Evolutionary conservation across 805 yeast genomes (phyloP).

Genomic region (Candida multigemmis): DNA sequence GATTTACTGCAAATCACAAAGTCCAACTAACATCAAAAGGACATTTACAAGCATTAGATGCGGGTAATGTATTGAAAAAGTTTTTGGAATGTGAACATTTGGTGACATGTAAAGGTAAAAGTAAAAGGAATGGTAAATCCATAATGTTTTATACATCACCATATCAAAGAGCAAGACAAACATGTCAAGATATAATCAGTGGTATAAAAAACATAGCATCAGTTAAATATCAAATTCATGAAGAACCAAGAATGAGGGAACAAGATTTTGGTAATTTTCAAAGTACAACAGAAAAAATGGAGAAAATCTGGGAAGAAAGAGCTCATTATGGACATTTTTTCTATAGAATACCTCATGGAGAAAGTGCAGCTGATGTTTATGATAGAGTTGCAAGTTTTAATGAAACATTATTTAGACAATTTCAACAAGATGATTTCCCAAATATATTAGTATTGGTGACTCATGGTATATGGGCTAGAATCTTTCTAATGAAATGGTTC

Average conservation of each 20-base stretch:
- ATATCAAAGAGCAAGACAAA: slow-evolving; percentile 75
- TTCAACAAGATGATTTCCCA: slow-evolving; percentile 63
- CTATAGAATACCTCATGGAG: slow-evolving; percentile 87
- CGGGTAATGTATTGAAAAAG: slow-evolving; percentile 45
- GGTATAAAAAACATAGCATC: slow-evolving; percentile 41
- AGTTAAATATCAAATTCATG: slow-evolving; percentile 47
- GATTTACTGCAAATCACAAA: slow-evolving; percentile 70
- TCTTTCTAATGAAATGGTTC: slow-evolving; percentile 89
- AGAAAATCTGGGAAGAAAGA: slow-evolving; percentile 71
- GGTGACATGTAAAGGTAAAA: slow-evolving; percentile 2
- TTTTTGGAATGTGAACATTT: slow-evolving; percentile 15
- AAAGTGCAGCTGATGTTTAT: slow-evolving; percentile 92
- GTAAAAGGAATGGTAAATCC: slow-evolving; percentile 15
- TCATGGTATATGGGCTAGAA: slow-evolving; percentile 92
- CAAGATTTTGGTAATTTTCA: slow-evolving; percentile 96
- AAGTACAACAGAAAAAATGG: slow-evolving; percentile 67
- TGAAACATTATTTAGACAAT: slow-evolving; percentile 78
- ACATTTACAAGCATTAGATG: slow-evolving; percentile 49
- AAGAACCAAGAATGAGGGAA: slow-evolving; percentile 88
- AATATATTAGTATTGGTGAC: slow-evolving; percentile 76
- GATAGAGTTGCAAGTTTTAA: slow-evolving; percentile 88
- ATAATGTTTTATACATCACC: slow-evolving; percentile 82
- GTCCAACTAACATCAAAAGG: slow-evolving; percentile 70
- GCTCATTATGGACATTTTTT: slow-evolving; percentile 77
- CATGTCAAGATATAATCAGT: slow-evolving; percentile 60